Base-by-base conservation (phyloP, 768 basidiomycete species). In the Amanita rubescens region DNA sequence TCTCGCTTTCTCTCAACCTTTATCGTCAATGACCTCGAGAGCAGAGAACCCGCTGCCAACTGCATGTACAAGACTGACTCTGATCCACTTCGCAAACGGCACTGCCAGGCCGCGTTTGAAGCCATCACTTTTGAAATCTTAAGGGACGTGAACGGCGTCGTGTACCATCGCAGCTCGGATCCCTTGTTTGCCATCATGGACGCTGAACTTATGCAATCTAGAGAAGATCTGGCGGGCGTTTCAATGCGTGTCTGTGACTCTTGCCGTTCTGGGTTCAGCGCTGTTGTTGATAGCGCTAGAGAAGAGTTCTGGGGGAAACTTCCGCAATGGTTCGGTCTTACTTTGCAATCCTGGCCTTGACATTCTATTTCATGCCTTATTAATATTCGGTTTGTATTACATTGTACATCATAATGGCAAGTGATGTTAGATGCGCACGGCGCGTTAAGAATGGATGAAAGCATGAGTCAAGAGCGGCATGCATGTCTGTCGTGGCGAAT, bases 1-100 rank as follows among this genome's bases (percentile, higher is more conserved):
- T 81, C 84, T 9, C 81, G 86, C 39, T 89, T 80, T 67, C 78
- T 90, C 50, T 87, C 87, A 10, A 84, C 83, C 8, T 90, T 90
- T 63, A 78, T 90, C 60, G 82, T 84, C 50, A 82, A 82, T 60
- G 78, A 87, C 56, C 74, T 89, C 19, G 87, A 89, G 69, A 81
- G 82, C 44, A 74, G 87, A 55, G 64, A 74, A 34, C 71, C 81
- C 15, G 76, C 79, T 12, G 35, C 62, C 8, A 62, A 62, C 55
- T 87, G 86, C 62, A 57, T 76, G 10, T 69, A 79, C 60, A 69
- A 70, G n/a, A 69, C 72, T 60, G 77, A 82, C 34, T 53, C 69
- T 8, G 73, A 79, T 57, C 66, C 71, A 3, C 56, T 70, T 30
- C 68, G 67, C 30, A 74, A 74, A 58, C 78, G 82, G 25, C 67